A percentile compares a stretch with the other conserved stretches of the same genome.
Evolutionary conservation across 2,329 filamentous ascomycete genomes (phyloP).

Genomic region (Reticulascus tulasneorum): DNA sequence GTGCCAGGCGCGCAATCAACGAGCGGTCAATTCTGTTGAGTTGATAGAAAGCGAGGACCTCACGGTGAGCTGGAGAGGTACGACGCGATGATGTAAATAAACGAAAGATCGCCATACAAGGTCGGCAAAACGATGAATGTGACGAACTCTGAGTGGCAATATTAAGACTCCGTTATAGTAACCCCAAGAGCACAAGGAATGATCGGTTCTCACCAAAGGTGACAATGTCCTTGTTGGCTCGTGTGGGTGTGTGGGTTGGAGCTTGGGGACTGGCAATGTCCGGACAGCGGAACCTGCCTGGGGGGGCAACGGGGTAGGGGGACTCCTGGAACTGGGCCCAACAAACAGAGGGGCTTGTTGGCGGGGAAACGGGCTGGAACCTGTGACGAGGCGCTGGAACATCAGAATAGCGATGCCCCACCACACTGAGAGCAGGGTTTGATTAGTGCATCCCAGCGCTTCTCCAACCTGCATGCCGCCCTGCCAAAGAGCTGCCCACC

Average conservation of each 20-base stretch:
- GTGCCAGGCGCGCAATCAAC: too few species aligned
- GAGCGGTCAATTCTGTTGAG: conserved; percentile 2
- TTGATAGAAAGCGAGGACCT: conserved; percentile 6
- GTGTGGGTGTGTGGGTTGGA: conserved; percentile 7
- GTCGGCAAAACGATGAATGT: background rate
- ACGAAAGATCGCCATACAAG: conserved; percentile 4
- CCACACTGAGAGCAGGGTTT: background rate
- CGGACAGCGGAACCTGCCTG: conserved; percentile 9
- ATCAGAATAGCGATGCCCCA: background rate
- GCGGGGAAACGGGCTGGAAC: conserved; percentile 12
- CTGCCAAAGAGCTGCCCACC: too few species aligned
- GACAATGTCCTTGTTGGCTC: conserved; percentile 17
- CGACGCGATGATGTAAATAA: conserved; percentile 7
- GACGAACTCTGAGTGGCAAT: too few species aligned
- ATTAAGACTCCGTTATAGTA: background rate
- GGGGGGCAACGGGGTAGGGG: background rate
- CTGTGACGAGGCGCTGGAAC: too few species aligned
- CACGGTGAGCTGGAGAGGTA: conserved; percentile 7
- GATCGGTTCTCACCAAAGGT: too few species aligned
- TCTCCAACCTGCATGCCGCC: background rate
- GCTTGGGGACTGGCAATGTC: conserved; percentile 8
- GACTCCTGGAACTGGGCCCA: too few species aligned
- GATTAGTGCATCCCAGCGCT: background rate
- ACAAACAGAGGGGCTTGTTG: conserved; percentile 18
- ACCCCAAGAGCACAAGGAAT: too few species aligned